Percentiles rank a stretch among this genome's conserved stretches.
Conservation (phyloP, 495 filamentous ascomycete species). For the Penicillium salamii region DNA sequence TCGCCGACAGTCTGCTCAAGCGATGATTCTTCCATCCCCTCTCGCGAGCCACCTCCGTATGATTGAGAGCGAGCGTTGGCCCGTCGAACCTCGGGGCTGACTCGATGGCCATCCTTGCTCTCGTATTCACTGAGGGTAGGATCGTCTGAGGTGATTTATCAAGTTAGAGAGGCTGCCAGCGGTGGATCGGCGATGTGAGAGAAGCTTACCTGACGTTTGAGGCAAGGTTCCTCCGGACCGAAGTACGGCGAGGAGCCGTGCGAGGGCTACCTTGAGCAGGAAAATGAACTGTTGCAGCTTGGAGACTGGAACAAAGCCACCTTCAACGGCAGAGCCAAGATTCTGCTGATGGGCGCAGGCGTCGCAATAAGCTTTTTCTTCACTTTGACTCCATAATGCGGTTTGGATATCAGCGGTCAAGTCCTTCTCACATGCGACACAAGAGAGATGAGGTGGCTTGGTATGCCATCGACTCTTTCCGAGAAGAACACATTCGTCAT, state of each 20-base stretch:
- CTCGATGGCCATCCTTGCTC: constrained; percentile 59
- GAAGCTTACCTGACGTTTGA: constrained; percentile 60
- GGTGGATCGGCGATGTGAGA: neutral
- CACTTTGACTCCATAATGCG: constrained; percentile 62
- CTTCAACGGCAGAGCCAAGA: constrained; percentile 45
- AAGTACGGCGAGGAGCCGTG: constrained; percentile 82
- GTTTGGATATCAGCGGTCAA: constrained; percentile 61
- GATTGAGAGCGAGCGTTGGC: constrained; percentile 72
- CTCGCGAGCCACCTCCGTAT: constrained; percentile 57
- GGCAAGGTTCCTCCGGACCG: constrained; percentile 77
- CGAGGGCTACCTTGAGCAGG: constrained; percentile 85
- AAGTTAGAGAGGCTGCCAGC: constrained; percentile 13
- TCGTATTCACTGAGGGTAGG: constrained; percentile 67
- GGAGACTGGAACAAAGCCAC: constrained; percentile 62
- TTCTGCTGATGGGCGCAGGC: constrained; percentile 56
- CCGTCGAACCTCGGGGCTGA: constrained; percentile 47
- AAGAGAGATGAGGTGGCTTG: constrained; percentile 65
- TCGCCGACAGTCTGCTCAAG: constrained; percentile 96
- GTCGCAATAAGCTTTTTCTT: constrained; percentile 65
- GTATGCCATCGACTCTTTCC: constrained; percentile 80
- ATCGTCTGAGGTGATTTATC: constrained; percentile 55
- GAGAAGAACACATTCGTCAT: constrained; percentile 80
- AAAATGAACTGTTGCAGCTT: constrained; percentile 94
- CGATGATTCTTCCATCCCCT: constrained; percentile 64
- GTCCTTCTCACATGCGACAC: constrained; percentile 70